Conservation (phyloP, 768 basidiomycete species). For the Pulveroboletus sp. region DNA sequence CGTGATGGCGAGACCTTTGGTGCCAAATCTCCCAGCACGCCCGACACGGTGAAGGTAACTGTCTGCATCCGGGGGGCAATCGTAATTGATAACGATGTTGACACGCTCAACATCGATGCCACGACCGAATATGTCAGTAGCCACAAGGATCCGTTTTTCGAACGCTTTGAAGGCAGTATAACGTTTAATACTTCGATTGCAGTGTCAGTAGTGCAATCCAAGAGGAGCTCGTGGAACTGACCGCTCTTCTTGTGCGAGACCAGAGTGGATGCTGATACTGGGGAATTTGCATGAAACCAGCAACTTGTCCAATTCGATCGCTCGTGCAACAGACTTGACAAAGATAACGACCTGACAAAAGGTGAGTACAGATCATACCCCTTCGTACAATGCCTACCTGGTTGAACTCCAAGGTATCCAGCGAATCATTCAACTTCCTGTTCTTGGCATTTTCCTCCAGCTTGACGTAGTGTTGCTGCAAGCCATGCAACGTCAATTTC, state of each 20-base stretch:
- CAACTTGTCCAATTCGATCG: conserved; percentile 93
- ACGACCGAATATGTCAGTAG: conserved; percentile 98
- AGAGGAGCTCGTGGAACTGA: conserved; percentile 37
- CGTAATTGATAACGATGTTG: conserved; percentile 99
- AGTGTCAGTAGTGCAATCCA: conserved; percentile 4
- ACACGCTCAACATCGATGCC: conserved; percentile 99
- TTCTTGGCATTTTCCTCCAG: conserved; percentile 94
- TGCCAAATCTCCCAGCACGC: conserved; percentile 98
- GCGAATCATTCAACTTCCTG: conserved; percentile 91
- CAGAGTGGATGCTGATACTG: conserved; percentile 95
- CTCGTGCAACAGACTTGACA: conserved; percentile 96
- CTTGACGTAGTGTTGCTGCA: conserved; percentile 98
- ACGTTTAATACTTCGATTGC: conserved; percentile 67
- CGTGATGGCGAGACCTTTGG: conserved; percentile 97
- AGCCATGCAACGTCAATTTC: conserved; percentile 93
- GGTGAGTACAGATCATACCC: not conserved
- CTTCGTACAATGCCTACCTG: conserved; percentile 51
- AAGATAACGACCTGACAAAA: conserved; percentile 89
- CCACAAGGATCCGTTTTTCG: conserved; percentile 98
- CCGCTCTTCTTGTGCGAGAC: conserved; percentile 94
- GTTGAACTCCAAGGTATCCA: conserved; percentile 97
- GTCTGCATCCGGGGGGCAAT: conserved; percentile 95
- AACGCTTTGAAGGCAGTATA: conserved; percentile 99
- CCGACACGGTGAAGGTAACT: conserved; percentile 98
- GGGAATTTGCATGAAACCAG: conserved; percentile 98